phyloP scores from a whole-genome alignment of 208 protist species.

The Trypanosoma lewisi region DNA sequence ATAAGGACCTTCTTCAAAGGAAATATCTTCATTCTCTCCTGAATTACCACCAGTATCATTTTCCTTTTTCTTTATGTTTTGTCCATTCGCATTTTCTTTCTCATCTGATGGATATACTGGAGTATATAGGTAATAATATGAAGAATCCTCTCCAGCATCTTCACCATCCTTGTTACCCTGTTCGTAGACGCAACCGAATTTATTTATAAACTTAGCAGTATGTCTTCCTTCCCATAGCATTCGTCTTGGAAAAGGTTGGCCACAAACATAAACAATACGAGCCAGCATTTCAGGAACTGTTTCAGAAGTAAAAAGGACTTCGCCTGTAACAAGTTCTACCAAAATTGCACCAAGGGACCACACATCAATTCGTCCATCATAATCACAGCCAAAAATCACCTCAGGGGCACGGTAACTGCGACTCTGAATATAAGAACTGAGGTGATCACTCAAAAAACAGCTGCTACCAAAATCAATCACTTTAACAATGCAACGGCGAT shows the following conservation, averaged over 20 bases:
- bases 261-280: conserved; percentile 89
- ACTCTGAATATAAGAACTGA: conserved; percentile 94
- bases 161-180: conserved; percentile 43
- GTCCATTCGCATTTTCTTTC: conserved; percentile 10
- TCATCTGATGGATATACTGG: conserved; percentile 39
- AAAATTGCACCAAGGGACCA: conserved; percentile 95
- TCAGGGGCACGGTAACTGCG: conserved; percentile 93
- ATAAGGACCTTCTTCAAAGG: conserved; percentile 36
- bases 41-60: not conserved
- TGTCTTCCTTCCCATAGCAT: conserved; percentile 89
- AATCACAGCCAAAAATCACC: conserved; percentile 92
- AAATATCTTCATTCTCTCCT: not conserved
- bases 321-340: conserved; percentile 91
- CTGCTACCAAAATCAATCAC: conserved; percentile 96
- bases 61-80: conserved; percentile 18
- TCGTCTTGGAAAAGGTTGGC: conserved; percentile 72
- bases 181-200: conserved; percentile 88
- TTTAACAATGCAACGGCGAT: conserved; percentile 93
- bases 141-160: conserved; percentile 27
- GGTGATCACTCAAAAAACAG: conserved; percentile 94
- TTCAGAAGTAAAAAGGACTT: conserved; percentile 94
- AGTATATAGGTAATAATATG: conserved; percentile 77
- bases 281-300: conserved; percentile 94
- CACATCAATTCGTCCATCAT: conserved; percentile 94
- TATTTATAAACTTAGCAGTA: conserved; percentile 88